phyloP scores from a whole-genome alignment of 768 basidiomycete genomes.

The Termitomyces sp. region DNA sequence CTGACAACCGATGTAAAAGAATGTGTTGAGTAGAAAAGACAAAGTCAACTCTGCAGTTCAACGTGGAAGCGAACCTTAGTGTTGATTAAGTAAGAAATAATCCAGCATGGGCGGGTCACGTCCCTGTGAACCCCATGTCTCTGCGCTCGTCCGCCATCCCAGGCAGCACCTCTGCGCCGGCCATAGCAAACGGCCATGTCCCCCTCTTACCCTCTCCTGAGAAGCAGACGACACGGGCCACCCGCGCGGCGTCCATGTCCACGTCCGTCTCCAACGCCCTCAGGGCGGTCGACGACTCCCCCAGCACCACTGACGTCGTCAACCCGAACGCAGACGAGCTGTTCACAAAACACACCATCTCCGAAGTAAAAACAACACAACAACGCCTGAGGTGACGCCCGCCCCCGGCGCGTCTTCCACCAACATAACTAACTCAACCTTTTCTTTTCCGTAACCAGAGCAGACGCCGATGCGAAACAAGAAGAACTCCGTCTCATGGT shows the following conservation, averaged over 20 bases:
- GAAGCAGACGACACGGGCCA: conserved; percentile 6
- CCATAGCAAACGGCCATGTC: conserved; percentile 18
- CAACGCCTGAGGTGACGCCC: conserved; percentile 70
- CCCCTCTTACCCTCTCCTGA: no score
- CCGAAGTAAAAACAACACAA: conserved; percentile 64
- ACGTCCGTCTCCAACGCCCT: conserved; percentile 17
- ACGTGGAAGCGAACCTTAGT: no score
- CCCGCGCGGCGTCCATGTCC: conserved; percentile 10
- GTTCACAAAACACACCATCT: conserved; percentile 63
- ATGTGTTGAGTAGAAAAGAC: no score
- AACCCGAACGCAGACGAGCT: conserved; percentile 76
- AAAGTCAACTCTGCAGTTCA: no score
- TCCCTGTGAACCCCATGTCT: conserved; percentile 16
- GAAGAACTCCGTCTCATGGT: conserved; percentile 88
- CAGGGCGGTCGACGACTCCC: conserved; percentile 14
- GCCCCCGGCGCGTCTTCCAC: not conserved
- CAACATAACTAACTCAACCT: no score
- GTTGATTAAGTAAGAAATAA: conserved; percentile 12
- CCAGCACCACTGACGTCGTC: conserved; percentile 22
- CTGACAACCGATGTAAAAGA: no score
- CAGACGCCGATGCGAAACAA: conserved; percentile 82
- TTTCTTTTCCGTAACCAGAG: conserved; percentile 38
- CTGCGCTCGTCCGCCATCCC: conserved; percentile 18
- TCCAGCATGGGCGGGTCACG: conserved; percentile 6
- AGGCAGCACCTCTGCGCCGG: conserved; percentile 13